These are phyloP conservation scores for Nicotiana undulata DNA, from an alignment of 257 asterid genomes.

Conservation along the genomic window DNA sequence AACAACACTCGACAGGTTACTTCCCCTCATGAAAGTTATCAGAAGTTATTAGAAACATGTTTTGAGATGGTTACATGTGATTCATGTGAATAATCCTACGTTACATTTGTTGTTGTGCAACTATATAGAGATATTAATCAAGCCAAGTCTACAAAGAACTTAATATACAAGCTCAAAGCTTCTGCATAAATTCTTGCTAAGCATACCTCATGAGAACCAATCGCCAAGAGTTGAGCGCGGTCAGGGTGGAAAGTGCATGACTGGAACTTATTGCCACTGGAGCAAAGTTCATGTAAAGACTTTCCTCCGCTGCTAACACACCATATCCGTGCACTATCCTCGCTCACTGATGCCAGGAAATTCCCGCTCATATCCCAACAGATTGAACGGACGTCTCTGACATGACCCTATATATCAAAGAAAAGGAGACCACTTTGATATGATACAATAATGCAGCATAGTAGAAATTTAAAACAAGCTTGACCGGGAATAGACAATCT, in stretches of 20 bases:
- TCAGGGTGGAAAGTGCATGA: conserved; percentile 44
- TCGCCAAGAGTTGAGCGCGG: conserved; percentile 24
- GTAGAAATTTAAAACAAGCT: neutral
- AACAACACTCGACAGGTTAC: neutral
- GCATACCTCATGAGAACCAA: conserved; percentile 41
- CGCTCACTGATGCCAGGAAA: conserved; percentile 35
- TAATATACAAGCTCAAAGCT: neutral
- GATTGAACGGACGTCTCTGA: conserved; percentile 24
- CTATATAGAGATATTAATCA: neutral
- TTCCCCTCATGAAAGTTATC: no score
- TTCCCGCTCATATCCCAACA: conserved; percentile 38
- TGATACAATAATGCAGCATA: neutral
- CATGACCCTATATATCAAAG: conserved; percentile 31
- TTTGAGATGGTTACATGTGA: no score
- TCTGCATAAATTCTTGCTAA: neutral
- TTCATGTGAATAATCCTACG: no score
- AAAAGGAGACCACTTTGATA: neutral
- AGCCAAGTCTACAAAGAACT: neutral
- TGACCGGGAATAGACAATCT: neutral
- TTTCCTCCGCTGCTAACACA: conserved; percentile 14
- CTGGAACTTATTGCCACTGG: conserved; percentile 24
- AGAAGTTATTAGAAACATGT: no score
- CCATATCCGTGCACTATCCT: conserved; percentile 45
- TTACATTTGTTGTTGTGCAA: neutral
- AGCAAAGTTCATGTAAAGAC: conserved; percentile 20